phyloP scores from a whole-genome alignment of 1,284 basidiomycete species.

The Puccinia coronata region DNA sequence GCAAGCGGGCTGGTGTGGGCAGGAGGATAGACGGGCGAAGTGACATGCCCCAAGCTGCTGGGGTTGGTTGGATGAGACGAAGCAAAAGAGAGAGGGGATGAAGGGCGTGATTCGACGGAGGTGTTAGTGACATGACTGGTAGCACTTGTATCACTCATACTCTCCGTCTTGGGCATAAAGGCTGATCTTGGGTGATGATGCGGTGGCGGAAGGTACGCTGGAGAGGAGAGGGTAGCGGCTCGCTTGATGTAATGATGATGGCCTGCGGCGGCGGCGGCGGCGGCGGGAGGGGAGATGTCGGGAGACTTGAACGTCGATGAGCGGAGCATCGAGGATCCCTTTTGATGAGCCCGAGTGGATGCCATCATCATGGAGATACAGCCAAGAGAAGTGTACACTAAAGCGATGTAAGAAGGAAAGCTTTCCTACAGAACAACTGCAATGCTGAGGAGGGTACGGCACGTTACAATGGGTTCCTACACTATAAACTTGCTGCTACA shows the following conservation, averaged over 20 bases:
- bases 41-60: background rate
- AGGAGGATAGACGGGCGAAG: background rate
- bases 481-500: too few relatives aligned
- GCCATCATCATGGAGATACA: background rate
- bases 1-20: background rate
- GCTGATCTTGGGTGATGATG: background rate
- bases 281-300: background rate
- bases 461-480: too few relatives aligned
- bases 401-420: too few relatives aligned
- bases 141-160: background rate
- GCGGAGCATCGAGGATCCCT: background rate
- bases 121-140: background rate
- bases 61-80: background rate
- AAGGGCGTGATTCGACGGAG: background rate
- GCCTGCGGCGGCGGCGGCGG: too few relatives aligned
- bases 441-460: too few relatives aligned
- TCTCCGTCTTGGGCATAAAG: background rate
- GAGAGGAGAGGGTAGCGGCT: background rate
- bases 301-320: background rate
- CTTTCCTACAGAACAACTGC: too few relatives aligned
- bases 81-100: background rate
- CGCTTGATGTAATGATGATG: background rate
- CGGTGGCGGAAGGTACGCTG: background rate
- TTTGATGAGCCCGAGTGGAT: background rate
- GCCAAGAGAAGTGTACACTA: too few relatives aligned